Base-by-base conservation (phyloP, 805 yeast species). In the Ogataea paraovalis region DNA sequence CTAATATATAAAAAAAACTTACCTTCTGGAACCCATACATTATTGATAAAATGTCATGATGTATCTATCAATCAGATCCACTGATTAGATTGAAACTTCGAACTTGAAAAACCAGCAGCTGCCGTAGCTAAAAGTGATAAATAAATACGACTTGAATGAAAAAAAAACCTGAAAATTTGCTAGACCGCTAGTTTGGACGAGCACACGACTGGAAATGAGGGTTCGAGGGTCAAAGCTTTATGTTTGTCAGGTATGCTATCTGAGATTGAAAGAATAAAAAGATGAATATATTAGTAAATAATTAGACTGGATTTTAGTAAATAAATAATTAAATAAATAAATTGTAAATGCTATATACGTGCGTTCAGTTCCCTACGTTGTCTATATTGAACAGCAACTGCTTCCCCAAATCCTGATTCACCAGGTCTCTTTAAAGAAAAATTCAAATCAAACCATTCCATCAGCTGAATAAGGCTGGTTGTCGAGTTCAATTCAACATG, bases 391-490 rank as follows among this genome's bases (percentile, higher is more conserved):
- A 66, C 51, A 14, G 54, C 54, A 23, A 62, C 60, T 12, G 56
- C 64, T 13, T 69, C 64, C 1, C 85, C 97, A 67, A 85, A 94
- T 0, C 85, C 90, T 0, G 56, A 62, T 20, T 92, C 96, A 1
- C 81, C 82, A 2, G 72, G 68, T 53, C 97, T 72, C 52, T 74
- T 81, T 49, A 94, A 67, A 1, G 75, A 72, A 62, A 91, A 92
- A 39, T 76, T 69, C 0, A 56, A 53, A 61, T 94, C 98, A 59
- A 94, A 80, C 87, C 90, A 92, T 59, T 88, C 96, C 19, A 89
- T 63, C 57, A 92, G 64, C 49, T 85, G 87, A 5, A 82, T 72
- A 50, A 87, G 66, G 38, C 73, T 73, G 23, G 71, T 75, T 42
- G 75, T 63, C 41, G 76, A 76, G 72, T 90, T 90, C 75, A 94